Evolutionary conservation across 352 stramenopile genomes (phyloP).

Genomic region (Phytopythium kandeliae): DNA sequence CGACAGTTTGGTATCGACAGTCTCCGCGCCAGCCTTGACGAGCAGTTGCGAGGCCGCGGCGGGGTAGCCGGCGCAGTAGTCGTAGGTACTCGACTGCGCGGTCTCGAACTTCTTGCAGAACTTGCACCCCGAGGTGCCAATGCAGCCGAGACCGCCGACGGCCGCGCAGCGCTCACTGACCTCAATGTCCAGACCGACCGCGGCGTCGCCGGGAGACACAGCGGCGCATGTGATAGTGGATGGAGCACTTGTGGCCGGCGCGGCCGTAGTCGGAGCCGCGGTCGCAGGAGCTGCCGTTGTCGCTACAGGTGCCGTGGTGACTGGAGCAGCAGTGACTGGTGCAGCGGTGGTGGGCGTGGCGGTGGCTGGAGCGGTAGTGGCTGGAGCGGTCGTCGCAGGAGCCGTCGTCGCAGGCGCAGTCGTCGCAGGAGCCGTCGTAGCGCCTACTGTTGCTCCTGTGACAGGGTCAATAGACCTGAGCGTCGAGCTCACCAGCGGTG

Average conservation of each 20-base stretch:
- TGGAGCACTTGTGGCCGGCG: not conserved
- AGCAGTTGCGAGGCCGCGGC: not conserved
- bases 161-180: slow-evolving; percentile 14
- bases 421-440: not conserved
- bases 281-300: not conserved
- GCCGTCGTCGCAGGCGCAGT: not conserved
- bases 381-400: not conserved
- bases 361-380: not conserved
- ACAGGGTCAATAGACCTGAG: not conserved
- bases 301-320: not conserved
- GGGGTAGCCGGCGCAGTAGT: slow-evolving; percentile 15
- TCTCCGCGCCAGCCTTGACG: not conserved
- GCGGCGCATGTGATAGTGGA: not conserved
- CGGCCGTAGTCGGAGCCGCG: not conserved
- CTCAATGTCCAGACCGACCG: slow-evolving; percentile 8
- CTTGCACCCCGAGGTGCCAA: slow-evolving; percentile 4
- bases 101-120: slow-evolving; percentile 27
- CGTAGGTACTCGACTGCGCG: slow-evolving; percentile 13
- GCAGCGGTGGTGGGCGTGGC: not conserved
- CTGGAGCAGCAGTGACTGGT: not conserved
- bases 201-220: not conserved
- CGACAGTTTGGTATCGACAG: not conserved
- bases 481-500: slow-evolving; percentile 3
- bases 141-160: slow-evolving; percentile 7
- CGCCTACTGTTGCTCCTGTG: not conserved